Conservation (phyloP, 371 early-diverging fungal species). For the Synchytrium microbalum region DNA sequence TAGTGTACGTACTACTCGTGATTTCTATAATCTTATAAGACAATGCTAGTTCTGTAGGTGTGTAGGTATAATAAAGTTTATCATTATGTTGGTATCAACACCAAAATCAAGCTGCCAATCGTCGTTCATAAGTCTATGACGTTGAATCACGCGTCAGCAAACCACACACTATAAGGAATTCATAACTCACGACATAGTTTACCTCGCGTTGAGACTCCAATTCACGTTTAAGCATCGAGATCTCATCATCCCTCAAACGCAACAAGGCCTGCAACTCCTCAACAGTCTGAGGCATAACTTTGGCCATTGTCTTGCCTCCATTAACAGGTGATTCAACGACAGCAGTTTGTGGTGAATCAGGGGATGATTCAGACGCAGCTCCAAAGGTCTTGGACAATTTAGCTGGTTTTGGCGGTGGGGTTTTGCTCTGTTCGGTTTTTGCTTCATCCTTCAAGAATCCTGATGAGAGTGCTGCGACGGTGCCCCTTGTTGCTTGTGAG, state of each 20-base stretch:
- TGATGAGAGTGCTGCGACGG: background rate
- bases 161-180: too few species aligned
- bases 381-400: background rate
- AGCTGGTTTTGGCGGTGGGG: background rate
- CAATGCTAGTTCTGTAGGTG: too few species aligned
- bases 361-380: background rate
- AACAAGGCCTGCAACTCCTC: background rate
- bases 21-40: too few species aligned
- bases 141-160: too few species aligned
- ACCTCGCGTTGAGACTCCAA: background rate
- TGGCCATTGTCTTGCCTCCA: background rate
- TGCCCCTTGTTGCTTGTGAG: background rate
- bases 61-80: too few species aligned
- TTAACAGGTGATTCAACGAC: background rate
- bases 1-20: too few species aligned
- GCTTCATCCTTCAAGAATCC: background rate
- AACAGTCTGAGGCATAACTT: background rate
- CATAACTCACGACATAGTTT: too few species aligned
- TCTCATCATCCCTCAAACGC: background rate
- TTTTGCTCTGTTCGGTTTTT: background rate
- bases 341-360: background rate
- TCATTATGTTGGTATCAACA: too few species aligned
- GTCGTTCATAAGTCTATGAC: too few species aligned
- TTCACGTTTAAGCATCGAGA: background rate
- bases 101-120: too few species aligned